Base-by-base conservation (phyloP, 139 green algal genomes). In the Tetradesmus obliquus region DNA sequence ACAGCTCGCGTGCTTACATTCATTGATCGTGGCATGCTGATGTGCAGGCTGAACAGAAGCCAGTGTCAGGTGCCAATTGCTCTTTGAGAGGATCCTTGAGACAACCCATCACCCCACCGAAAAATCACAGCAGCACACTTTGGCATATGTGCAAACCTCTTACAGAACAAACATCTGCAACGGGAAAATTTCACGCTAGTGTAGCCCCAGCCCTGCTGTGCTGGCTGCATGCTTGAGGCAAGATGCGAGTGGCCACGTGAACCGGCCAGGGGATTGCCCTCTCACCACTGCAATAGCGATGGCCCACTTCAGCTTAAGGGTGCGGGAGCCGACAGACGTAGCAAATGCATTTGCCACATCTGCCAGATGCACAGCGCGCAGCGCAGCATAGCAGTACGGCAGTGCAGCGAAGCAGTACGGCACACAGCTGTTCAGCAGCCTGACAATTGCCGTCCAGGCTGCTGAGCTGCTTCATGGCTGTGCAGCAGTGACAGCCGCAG, bases 281-380 rank as follows among this genome's bases (percentile, higher is more conserved):
- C 69, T 79, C 13, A 91, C 71, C 55, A 69, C 88, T 9, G 88
- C 88, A 80, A 91, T 91, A 3, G 17, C 76, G 60, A 91, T 91
- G 19, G 88, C 88, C 88, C 88, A 87, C 55, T 91, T 91, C 4
- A 91, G 88, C 79, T 87, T 91, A 9, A 91, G 57, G 19, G 88
- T 91, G 17, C 90, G 88, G 32, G 87, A 87, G 24, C 93, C 93
- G 7, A 95, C 92, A 2, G 88, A 93, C 1, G 93, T 92, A 8
- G 92, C 93, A 86, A 95, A 95, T 0, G 92, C 90, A 85, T 94
- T 94, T 54, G 92, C 92, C 12, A 94, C 89, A 62, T 95, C 91
- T 83, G 88, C 55, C 20, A 54, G 60, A 53, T 55, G 24, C 24
- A 57, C 55, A 87, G 19, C 10, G 22, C 20, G 22, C 7, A 71